Evolutionary conservation across 2,329 filamentous ascomycete genomes (phyloP).

Genomic region (Diplocarpon rosae): DNA sequence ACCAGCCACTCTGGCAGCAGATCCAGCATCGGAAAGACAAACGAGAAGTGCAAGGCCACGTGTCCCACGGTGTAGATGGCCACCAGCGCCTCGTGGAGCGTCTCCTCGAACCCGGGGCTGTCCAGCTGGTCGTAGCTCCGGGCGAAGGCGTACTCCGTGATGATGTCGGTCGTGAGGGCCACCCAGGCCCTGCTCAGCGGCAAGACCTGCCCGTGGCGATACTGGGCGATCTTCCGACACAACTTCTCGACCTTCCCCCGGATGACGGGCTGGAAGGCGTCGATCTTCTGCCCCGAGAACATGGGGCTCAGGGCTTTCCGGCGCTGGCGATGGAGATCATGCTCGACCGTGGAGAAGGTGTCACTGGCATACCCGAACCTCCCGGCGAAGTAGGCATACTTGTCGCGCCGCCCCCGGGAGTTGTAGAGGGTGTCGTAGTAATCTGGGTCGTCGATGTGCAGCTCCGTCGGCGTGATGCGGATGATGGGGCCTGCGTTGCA

Average conservation of each 20-base stretch:
- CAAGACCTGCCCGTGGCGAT: not conserved
- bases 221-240: not conserved
- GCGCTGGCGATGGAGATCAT: conserved; percentile 15
- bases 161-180: conserved; percentile 14
- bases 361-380: conserved; percentile 8
- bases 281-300: conserved; percentile 14
- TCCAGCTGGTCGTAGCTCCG: conserved; percentile 10
- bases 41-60: conserved; percentile 5
- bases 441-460: conserved; percentile 24
- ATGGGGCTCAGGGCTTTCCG: conserved; percentile 14
- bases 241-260: conserved; percentile 3
- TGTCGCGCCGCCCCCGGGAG: conserved; percentile 9
- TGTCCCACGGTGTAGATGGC: not conserved
- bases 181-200: not conserved
- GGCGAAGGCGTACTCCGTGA: conserved; percentile 22
- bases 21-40: not conserved
- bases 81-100: conserved; percentile 2
- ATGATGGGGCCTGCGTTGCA: conserved; percentile 17
- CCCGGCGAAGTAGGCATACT: conserved; percentile 7
- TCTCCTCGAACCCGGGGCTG: conserved; percentile 8
- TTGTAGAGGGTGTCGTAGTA: conserved; percentile 21
- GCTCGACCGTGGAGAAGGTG: conserved; percentile 10
- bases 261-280: conserved; percentile 12
- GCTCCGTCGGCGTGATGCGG: conserved; percentile 22
- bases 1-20: conserved; percentile 1